These are phyloP conservation scores for Sporothrix phasma DNA, from an alignment of 2,329 filamentous ascomycete genomes.

Conservation along the genomic window DNA sequence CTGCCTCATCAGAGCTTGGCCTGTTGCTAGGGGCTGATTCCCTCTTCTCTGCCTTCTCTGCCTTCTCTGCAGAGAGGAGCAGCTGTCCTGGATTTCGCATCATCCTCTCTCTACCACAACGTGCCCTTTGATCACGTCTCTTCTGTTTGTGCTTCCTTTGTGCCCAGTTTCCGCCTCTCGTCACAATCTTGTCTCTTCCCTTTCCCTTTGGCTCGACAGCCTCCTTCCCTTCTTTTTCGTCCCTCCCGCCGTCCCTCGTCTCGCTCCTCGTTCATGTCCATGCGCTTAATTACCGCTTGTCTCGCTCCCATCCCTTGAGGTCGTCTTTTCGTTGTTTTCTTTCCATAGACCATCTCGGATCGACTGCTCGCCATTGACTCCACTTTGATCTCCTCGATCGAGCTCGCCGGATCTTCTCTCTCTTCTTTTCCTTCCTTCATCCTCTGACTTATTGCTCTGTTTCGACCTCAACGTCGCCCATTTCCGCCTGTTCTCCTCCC, in stretches of 20 bases:
- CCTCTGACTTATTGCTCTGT: not conserved
- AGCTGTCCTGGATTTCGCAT: not conserved
- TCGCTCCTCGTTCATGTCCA: not conserved
- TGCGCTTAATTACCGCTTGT: constrained; percentile 1
- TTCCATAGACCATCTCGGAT: not conserved
- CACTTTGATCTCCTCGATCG: not conserved
- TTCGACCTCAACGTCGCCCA: not conserved
- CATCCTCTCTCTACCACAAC: not conserved
- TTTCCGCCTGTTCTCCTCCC: not conserved
- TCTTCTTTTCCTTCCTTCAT: not conserved
- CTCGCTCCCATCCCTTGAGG: not conserved
- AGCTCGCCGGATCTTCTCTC: not conserved
- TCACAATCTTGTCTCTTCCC: not conserved
- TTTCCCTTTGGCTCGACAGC: not conserved
- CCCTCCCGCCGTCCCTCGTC: not conserved
- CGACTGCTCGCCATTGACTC: no score
- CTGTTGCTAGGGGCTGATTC: no score
- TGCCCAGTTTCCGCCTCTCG: not conserved
- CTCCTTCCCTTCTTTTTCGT: not conserved
- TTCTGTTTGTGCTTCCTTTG: not conserved
- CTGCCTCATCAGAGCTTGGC: not conserved
- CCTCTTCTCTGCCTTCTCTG: not conserved
- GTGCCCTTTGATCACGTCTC: not conserved
- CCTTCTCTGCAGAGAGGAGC: not conserved
- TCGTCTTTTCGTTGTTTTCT: not conserved